Evolutionary conservation across 148 eudicot species (phyloP).

Genomic region (Silene uniflora): DNA sequence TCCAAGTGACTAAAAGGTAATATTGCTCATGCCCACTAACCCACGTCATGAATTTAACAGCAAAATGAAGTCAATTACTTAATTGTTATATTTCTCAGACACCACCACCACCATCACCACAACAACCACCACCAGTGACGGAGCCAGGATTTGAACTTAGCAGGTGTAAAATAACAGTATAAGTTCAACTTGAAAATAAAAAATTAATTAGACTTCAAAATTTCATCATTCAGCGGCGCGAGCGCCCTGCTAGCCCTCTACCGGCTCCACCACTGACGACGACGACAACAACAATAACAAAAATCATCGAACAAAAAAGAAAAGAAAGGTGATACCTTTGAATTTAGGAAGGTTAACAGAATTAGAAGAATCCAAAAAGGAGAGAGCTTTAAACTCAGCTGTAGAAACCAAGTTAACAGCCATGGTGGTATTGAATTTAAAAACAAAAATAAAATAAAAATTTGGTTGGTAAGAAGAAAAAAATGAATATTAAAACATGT

Average conservation of each 20-base stretch:
- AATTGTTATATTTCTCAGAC: too few species aligned
- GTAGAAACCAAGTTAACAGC: slow-evolving; percentile 60
- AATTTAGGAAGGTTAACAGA: slow-evolving; percentile 43
- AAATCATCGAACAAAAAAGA: neutral
- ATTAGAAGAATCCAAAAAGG: slow-evolving; percentile 57
- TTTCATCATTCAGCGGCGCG: too few species aligned
- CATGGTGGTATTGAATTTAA: slow-evolving; percentile 33
- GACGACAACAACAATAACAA: neutral
- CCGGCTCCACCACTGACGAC: slow-evolving; percentile 11
- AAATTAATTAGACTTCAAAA: too few species aligned
- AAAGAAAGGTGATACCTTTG: slow-evolving; percentile 46
- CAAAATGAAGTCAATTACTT: neutral
- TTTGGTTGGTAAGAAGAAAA: too few species aligned
- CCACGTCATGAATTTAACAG: neutral
- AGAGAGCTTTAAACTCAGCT: slow-evolving; percentile 52
- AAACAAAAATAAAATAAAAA: neutral
- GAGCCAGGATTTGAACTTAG: too few species aligned
- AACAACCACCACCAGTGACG: too few species aligned
- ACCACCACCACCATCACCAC: too few species aligned
- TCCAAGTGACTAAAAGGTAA: too few species aligned
- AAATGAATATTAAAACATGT: too few species aligned
- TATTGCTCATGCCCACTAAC: too few species aligned
- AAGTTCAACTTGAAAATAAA: too few species aligned
- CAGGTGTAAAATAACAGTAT: too few species aligned
- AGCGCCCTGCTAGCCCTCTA: neutral